These are phyloP conservation scores for Pseudofabraea citricarpa DNA, from an alignment of 2,329 filamentous ascomycete genomes.

Conservation along the genomic window DNA sequence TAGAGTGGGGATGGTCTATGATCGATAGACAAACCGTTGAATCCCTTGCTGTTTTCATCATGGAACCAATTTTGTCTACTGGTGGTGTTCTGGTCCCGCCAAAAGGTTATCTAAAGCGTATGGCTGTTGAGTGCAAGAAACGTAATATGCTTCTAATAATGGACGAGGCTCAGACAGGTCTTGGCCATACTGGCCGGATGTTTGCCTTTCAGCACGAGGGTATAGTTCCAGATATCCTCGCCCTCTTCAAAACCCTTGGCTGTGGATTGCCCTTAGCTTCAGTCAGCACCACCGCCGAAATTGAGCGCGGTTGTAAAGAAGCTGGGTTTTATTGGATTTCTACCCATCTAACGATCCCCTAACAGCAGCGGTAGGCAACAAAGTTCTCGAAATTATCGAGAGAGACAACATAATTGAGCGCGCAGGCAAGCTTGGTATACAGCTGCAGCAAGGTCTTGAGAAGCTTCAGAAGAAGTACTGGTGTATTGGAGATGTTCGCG, in stretches of 20 bases:
- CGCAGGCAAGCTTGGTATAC: slow-evolving; percentile 39
- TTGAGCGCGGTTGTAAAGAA: slow-evolving; percentile 43
- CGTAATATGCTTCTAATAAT: slow-evolving; percentile 53
- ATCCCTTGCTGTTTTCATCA: slow-evolving; percentile 57
- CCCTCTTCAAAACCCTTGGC: slow-evolving; percentile 56
- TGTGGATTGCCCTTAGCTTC: slow-evolving; percentile 55
- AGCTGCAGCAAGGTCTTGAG: slow-evolving; percentile 40
- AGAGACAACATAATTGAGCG: slow-evolving; percentile 46
- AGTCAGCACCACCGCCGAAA: slow-evolving; percentile 49
- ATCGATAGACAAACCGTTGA: slow-evolving; percentile 55
- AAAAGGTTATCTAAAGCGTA: slow-evolving; percentile 49
- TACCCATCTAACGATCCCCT: slow-evolving; percentile 60
- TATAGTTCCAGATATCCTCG: slow-evolving; percentile 53
- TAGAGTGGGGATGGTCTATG: slow-evolving; percentile 57
- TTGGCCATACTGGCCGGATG: slow-evolving; percentile 51
- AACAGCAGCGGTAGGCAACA: slow-evolving; percentile 53
- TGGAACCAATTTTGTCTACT: slow-evolving; percentile 50
- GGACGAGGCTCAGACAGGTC: slow-evolving; percentile 55
- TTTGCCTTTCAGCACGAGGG: slow-evolving; percentile 54
- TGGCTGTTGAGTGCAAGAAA: slow-evolving; percentile 48
- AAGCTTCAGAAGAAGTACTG: slow-evolving; percentile 46
- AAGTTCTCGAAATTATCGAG: slow-evolving; percentile 57
- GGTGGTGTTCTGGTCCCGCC: slow-evolving; percentile 58
- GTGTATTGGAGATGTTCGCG: slow-evolving; percentile 58
- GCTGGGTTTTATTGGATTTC: slow-evolving; percentile 52